Evolutionary conservation across 331 rosid genomes (phyloP), one percentile per base, ranked within the genome.

Genomic region (Malus hybrid): DNA sequence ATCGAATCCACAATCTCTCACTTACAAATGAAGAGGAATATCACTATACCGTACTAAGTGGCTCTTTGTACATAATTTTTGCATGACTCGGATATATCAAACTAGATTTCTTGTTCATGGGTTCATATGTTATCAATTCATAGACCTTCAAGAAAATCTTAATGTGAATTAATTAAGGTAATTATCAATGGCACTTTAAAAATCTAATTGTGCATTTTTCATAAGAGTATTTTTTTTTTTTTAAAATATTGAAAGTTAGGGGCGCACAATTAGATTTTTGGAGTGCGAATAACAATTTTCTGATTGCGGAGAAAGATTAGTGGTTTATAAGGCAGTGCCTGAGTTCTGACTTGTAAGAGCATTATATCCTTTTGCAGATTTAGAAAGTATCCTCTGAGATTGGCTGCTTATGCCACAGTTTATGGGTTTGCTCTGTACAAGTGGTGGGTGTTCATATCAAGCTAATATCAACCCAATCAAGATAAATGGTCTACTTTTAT

Each of bases 371-470:
- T 68, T 85, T 79, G 82, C 96, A 92, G 99, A 83, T 82, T 90
- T 79, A 86, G 78, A 24, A 69, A 66, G 55, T 86, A 89, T 67
- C 93, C 97, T 30, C 1, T 83, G 29, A 88, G 99, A 80, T 62
- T 87, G 82, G 78, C 74, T 77, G 84, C 74, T 52, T 95, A 95
- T 78, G 46, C 79, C 50, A 22, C 77, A 29, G 56, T 92, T 30
- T 95, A 95, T 82, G 95, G 91, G 71, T 80, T 80, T 77, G 89
- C 85, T 53, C 63, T 89, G 78, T 84, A 85, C 88, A 92, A 83
- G 81, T 95, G 99, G 99, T 95, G 99, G 99, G 68, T 72, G 71
- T 88, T 85, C 64, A 81, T 92, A 26, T 80, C 93, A 79, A 84
- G 71, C 72, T 68, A 78, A 75, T 44, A 32, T 63, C 24, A 63